Base-by-base conservation (phyloP, 2,329 filamentous ascomycete species). In the Fusarium sp. region DNA sequence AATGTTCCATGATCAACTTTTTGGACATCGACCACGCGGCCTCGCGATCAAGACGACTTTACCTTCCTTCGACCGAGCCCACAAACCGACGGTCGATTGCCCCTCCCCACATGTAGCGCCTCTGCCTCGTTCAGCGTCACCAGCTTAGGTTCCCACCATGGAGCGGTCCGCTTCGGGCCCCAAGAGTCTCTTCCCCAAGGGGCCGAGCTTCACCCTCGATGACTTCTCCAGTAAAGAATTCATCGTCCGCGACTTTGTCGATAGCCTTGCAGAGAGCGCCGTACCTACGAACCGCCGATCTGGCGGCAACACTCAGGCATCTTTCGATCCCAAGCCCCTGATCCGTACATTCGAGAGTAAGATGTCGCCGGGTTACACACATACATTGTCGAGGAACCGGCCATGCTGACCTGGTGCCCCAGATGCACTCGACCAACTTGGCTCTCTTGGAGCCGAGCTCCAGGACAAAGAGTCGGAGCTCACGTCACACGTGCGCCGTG, bases 221-320 rank as follows among this genome's bases (percentile, higher is more conserved):
- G 95, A 95, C 85, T 95, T 95, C 84, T 94, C 94, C 66, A 94
- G 88, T 81, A 94, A 94, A 79, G 97, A 98, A 85, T 99, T 98
- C 80, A 98, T 98, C 73, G 96, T 98, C 75, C 95, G 97, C 80
- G 97, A 99, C 85, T 99, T 99, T 81, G 92, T 99, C 78, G 97
- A 99, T 82, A 91, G 92, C 61, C 91, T 99, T 67, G 97, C 96
- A 60, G 95, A 98, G 73, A 93, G 88, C 77, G 94, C 95, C 25
- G 90, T 95, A 38, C 92, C 94, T n/a, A 87, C 89, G 25, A 94
- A 92, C 79, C 94, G 97, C 63, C 93, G 94, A 69, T 98, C 95
- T 16, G 91, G 90, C 8, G 91, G 90, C 9, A 88, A 90, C 73
- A 87, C 86, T 70, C 88, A 86, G 80, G 88, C 88, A 71, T 85